A percentile compares a stretch with the other conserved stretches of the same genome.
These are phyloP conservation scores for Irpex sp. DNA, from an alignment of 1,284 basidiomycete species.

Conservation along the genomic window DNA sequence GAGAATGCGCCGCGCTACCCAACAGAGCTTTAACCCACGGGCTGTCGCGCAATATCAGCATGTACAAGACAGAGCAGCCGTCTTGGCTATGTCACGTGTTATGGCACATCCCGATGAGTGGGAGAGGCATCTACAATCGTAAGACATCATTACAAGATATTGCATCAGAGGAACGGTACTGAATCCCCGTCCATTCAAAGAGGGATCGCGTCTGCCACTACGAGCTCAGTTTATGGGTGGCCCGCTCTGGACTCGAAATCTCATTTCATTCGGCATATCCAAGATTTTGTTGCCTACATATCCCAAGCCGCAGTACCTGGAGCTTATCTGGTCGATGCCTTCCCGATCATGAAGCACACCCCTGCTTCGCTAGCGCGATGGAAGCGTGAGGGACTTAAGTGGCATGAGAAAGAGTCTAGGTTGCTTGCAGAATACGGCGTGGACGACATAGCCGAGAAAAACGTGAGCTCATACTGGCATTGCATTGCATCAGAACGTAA, in stretches of 20 bases:
- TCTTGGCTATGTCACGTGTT: not conserved
- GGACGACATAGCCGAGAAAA: not conserved
- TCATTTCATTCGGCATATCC: not conserved
- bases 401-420: constrained; percentile 6
- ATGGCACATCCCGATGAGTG: not conserved
- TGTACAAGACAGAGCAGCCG: not conserved
- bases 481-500: not conserved
- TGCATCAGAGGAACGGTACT: not conserved
- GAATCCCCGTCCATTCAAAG: not conserved
- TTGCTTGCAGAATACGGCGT: constrained; percentile 5
- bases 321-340: not conserved
- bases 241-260: not conserved
- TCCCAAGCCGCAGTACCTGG: not conserved
- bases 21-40: not conserved
- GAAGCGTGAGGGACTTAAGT: constrained; percentile 8
- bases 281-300: not conserved
- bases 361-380: constrained; percentile 6
- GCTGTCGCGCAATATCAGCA: not conserved
- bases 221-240: not conserved
- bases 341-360: constrained; percentile 8
- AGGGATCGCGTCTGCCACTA: not conserved
- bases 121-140: not conserved
- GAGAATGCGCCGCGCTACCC: not conserved
- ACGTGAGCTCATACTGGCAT: not conserved
- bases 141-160: not conserved